Percentiles rank a stretch among this genome's conserved stretches.
Conservation (phyloP, 768 basidiomycete species). For the Favolaschia claudopus region DNA sequence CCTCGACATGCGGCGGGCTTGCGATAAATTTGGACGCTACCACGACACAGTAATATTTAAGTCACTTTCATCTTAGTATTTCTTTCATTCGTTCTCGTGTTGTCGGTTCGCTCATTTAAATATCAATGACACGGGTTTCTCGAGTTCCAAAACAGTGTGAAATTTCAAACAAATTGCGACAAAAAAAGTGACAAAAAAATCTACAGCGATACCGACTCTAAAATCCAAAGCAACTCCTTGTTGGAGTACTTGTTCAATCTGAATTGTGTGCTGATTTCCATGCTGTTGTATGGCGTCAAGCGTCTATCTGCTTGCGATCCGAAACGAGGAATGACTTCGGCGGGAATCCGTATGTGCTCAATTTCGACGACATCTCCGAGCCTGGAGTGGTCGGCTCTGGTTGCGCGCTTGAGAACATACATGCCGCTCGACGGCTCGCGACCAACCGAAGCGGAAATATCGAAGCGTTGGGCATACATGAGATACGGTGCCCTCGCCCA, state of each 20-base stretch:
- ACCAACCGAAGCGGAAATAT: constrained; percentile 18
- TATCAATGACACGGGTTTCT: too few species aligned
- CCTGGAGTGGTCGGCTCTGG: constrained; percentile 12
- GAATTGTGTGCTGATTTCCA: constrained; percentile 29
- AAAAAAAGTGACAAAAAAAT: too few species aligned
- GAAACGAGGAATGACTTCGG: constrained; percentile 37
- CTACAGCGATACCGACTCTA: constrained; percentile 11
- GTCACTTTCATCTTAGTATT: too few species aligned
- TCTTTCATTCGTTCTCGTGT: too few species aligned
- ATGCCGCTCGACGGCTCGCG: constrained; percentile 29
- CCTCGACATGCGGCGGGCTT: too few species aligned
- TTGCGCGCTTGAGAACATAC: constrained; percentile 30
- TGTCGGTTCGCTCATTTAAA: too few species aligned
- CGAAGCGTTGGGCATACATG: constrained; percentile 35
- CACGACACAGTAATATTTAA: too few species aligned
- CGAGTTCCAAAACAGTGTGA: too few species aligned
- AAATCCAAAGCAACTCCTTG: constrained; percentile 36
- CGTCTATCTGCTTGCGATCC: constrained; percentile 30
- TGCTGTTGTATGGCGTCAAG: constrained; percentile 33
- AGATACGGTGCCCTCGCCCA: constrained; percentile 20
- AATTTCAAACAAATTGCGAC: too few species aligned
- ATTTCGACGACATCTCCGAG: constrained; percentile 39
- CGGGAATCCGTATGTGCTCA: constrained; percentile 26
- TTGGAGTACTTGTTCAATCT: constrained; percentile 43
- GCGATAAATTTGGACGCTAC: too few species aligned